phyloP scores from a whole-genome alignment of 805 yeast species.

The Teunomyces aglyptinius region DNA sequence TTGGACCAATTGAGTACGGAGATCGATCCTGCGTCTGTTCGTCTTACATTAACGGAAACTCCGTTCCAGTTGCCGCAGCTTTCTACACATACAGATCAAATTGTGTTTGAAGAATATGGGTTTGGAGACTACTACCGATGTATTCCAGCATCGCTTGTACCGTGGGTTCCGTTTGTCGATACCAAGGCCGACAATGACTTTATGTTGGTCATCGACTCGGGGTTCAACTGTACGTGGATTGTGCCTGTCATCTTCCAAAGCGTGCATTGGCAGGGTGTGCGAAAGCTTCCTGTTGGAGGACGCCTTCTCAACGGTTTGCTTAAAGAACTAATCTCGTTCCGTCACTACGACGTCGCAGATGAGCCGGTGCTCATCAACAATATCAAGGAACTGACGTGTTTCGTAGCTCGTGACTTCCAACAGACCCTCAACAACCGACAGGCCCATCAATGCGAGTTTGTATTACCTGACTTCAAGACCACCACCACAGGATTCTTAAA shows the following conservation, averaged over 20 bases:
- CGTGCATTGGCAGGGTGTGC: conserved; percentile 73
- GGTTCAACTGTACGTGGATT: conserved; percentile 84
- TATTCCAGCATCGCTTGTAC: conserved; percentile 57
- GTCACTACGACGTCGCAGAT: conserved; percentile 91
- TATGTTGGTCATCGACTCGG: conserved; percentile 80
- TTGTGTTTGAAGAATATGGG: conserved; percentile 91
- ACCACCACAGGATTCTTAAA: conserved; percentile 71
- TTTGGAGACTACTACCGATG: conserved; percentile 69
- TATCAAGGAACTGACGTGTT: conserved; percentile 76
- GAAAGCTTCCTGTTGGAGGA: conserved; percentile 84
- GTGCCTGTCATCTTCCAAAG: conserved; percentile 80
- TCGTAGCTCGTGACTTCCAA: conserved; percentile 61
- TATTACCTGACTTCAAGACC: conserved; percentile 83
- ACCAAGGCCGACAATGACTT: conserved; percentile 47
- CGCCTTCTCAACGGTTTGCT: conserved; percentile 76
- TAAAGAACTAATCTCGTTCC: conserved; percentile 79
- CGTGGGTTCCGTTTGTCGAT: conserved; percentile 45
- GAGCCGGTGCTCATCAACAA: conserved; percentile 83
- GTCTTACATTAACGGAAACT: conserved; percentile 72
- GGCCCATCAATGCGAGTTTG: conserved; percentile 58
- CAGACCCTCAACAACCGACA: conserved; percentile 40
- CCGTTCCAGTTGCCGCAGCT: conserved; percentile 80
- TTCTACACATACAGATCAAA: conserved; percentile 83
- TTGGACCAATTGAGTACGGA: conserved; percentile 41
- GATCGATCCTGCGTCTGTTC: conserved; percentile 47